Base-by-base conservation (phyloP, 305 asterid species). In the Fraxinus velutina region DNA sequence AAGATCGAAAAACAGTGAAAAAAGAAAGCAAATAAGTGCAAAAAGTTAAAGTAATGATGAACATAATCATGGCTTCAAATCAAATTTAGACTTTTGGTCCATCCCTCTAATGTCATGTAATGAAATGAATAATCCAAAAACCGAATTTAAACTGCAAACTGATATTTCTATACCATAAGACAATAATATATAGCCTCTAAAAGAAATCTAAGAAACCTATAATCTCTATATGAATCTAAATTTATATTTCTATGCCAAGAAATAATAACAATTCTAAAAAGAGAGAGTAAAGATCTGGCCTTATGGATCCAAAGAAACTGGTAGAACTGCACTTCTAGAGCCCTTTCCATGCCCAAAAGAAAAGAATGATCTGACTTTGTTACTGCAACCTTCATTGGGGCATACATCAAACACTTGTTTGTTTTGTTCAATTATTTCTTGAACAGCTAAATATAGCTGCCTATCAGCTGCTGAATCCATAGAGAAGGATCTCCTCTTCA, bases 391-490 rank as follows among this genome's bases (percentile, higher is more conserved):
- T 85, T 91, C 97, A 74, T 13, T 79, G 2, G 83, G 66, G 76
- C 82, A 66, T 19, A 79, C 73, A 62, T 84, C 90, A 75, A 6
- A 72, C 7, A 24, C 79, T 6, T 82, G 85, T 34, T 75, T 82
- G 1, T 83, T 85, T 5, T 85, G 73, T 73, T 87, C 88, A 1
- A 87, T 82, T 7, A 91, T 86, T 72, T 91, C 91, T 82, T 90
- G 92, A 76, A 93, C 93, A 33, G 94, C 94, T 66, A 89, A 77
- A 81, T 89, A 85, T 76, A 94, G 90, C 79, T 89, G 91, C 19
- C 80, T 86, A 81, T 93, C 97, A 29, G 89, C 85, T 0, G 97
- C 97, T 10, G 98, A 92, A 85, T 94, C 96, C 97, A 94, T 94
- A 1, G 98, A 94, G 66, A 94, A 91, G 1, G 98, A 94, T 83